Conservation (phyloP, 1,139 yeast genomes). For the Kodamaea sp. region DNA sequence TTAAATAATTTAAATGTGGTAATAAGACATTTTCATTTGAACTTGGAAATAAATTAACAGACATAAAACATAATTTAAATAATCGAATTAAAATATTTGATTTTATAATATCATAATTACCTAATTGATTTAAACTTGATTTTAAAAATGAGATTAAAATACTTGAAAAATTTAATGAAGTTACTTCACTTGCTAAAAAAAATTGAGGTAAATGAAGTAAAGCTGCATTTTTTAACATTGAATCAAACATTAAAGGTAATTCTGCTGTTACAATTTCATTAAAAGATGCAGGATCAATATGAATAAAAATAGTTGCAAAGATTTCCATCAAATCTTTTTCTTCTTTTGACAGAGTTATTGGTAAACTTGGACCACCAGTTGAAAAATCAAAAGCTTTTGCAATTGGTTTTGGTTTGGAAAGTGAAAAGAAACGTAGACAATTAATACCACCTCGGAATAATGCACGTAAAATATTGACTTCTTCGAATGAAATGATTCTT, state of each 20-base stretch:
- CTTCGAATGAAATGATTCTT: conserved; percentile 77
- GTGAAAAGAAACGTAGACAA: conserved; percentile 76
- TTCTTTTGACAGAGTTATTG: conserved; percentile 84
- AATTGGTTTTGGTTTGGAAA: conserved; percentile 42
- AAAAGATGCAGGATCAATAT: conserved; percentile 92
- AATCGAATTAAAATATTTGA: conserved; percentile 79
- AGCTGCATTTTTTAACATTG: conserved; percentile 83
- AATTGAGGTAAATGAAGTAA: conserved; percentile 89
- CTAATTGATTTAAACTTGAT: conserved; percentile 70
- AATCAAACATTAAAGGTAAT: conserved; percentile 70
- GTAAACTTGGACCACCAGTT: conserved; percentile 71
- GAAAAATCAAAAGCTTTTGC: conserved; percentile 60
- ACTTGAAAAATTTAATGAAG: conserved; percentile 92
- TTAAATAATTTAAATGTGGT: conserved; percentile 82
- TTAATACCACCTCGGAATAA: conserved; percentile 81
- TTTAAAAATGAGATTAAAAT: conserved; percentile 73
- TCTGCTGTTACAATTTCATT: conserved; percentile 87
- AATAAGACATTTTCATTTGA: conserved; percentile 82
- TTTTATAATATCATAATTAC: conserved; percentile 73
- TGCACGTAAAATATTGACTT: conserved; percentile 68
- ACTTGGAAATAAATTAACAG: conserved; percentile 86
- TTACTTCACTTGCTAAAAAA: conserved; percentile 87
- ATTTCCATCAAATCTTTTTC: conserved; percentile 96
- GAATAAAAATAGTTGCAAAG: conserved; percentile 89
- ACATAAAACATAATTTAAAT: conserved; percentile 91